Conservation (phyloP, 768 basidiomycete species). For the Phaeotremella fagi region DNA sequence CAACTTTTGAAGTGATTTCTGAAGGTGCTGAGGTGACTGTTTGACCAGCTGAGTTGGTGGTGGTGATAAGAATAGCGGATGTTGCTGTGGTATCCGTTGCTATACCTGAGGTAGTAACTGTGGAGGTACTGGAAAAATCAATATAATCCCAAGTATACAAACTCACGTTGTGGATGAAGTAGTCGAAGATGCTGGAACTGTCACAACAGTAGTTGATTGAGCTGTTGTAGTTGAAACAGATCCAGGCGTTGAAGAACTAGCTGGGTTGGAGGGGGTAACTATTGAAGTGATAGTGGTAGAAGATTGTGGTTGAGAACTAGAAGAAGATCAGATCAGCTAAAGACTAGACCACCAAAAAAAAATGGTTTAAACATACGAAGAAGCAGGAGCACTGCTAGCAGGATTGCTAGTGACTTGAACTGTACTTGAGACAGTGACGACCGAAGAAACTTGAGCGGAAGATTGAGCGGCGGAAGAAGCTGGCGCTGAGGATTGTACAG, state of each 20-base stretch:
- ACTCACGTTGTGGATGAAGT: not conserved
- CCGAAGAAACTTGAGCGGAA: not conserved
- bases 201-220: not conserved
- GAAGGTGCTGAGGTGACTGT: slow-evolving; percentile 37
- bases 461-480: slow-evolving; percentile 1
- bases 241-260: not conserved
- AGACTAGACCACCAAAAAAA: slow-evolving; percentile 5
- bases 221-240: not conserved
- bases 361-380: slow-evolving; percentile 3
- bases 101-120: slow-evolving; percentile 7
- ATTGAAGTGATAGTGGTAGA: not conserved
- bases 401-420: not conserved
- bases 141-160: not conserved
- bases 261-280: not conserved
- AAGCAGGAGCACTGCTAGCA: slow-evolving; percentile 1
- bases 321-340: not conserved
- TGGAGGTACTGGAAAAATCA: slow-evolving; percentile 20
- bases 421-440: not conserved
- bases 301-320: not conserved
- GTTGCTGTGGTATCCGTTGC: slow-evolving; percentile 27
- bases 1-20: slow-evolving; percentile 32
- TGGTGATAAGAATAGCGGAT: slow-evolving; percentile 36
- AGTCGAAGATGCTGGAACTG: not conserved
- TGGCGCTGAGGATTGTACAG: not conserved
- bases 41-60: slow-evolving; percentile 36